Base-by-base conservation (phyloP, 140 eudicot species). In the Oenanthe javanica region DNA sequence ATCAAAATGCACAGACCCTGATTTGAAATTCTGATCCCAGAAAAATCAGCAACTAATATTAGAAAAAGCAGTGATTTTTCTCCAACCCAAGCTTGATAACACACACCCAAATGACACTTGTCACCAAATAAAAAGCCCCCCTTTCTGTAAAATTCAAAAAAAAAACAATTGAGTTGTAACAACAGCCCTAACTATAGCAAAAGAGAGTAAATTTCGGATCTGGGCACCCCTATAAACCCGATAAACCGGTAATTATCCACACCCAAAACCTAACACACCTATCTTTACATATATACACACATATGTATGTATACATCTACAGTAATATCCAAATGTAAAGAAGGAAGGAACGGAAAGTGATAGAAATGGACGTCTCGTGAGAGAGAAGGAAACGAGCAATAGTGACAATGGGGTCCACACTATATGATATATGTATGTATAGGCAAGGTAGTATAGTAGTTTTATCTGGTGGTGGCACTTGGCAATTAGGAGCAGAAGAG, bases 201-300 rank as follows among this genome's bases (percentile, higher is more conserved):
- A 75, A 66, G 45, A 69, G 85, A 86, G 88, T 72, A 46, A 83
- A 27, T 83, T 86, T 80, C 88, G 92, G 92, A 86, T 90, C 92
- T 89, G 79, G 74, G 83, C 55, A 13, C 64, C 19, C 83, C 86
- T 81, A 55, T 64, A 77, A 85, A 79, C 70, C 80, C 82, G 87
- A 86, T 4, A 51, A 55, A 84, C 63, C 88, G 21, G 50, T 57
- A 51, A 52, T 52, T 18, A 54, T 21, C 61, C 6, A n/a, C 70
- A 9, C 70, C 6, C 38, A 63, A 63, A 63, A 63, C 38, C 67
- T 59, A 21, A 59, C 21, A 59, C 5, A 59, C 67, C 70, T 21
- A 0, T 23, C 38, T 23, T 63, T 9, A 63, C 2, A 61, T 21
- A 61, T 5, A 63, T 0, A n/a, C 38, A 23, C 1, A 63, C 0